phyloP scores from a whole-genome alignment of 2,329 filamentous ascomycete species.

The Lasiodiplodia sp. region DNA sequence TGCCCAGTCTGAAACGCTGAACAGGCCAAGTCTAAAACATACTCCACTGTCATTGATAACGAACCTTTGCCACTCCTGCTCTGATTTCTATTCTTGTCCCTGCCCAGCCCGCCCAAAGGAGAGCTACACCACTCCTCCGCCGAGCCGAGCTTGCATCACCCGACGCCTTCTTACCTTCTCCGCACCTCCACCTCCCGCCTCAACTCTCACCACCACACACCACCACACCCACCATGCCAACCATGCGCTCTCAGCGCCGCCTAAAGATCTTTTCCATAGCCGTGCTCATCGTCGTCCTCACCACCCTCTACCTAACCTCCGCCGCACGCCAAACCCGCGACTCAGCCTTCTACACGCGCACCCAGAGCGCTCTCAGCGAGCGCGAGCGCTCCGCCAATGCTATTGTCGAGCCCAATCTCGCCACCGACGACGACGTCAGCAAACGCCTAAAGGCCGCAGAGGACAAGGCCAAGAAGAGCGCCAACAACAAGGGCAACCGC shows the following conservation, averaged over 20 bases:
- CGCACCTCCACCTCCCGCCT: neutral
- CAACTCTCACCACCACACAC: neutral
- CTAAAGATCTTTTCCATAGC: constrained; percentile 71
- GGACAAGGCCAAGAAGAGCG: constrained; percentile 71
- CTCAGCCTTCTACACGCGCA: constrained; percentile 65
- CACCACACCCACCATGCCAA: constrained; percentile 10
- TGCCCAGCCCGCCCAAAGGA: neutral
- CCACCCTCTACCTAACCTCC: constrained; percentile 76
- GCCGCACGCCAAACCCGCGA: constrained; percentile 60
- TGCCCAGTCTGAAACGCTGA: constrained; percentile 17
- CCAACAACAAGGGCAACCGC: constrained; percentile 70
- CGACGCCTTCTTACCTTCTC: neutral
- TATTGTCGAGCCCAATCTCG: constrained; percentile 51
- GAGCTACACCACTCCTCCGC: constrained; percentile 1
- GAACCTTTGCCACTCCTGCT: neutral
- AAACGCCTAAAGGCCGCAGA: constrained; percentile 73
- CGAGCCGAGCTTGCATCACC: neutral
- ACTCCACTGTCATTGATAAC: constrained; percentile 18
- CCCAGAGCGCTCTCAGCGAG: constrained; percentile 59
- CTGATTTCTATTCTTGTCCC: constrained; percentile 11
- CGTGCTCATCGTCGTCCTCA: constrained; percentile 69
- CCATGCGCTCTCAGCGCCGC: constrained; percentile 62
- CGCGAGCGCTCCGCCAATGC: constrained; percentile 45
- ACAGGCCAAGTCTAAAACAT: neutral
- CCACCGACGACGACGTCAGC: constrained; percentile 60